Evolutionary conservation across 768 basidiomycete genomes (phyloP), one percentile per base, ranked within the genome.

Genomic region (Mycena kentingensis): DNA sequence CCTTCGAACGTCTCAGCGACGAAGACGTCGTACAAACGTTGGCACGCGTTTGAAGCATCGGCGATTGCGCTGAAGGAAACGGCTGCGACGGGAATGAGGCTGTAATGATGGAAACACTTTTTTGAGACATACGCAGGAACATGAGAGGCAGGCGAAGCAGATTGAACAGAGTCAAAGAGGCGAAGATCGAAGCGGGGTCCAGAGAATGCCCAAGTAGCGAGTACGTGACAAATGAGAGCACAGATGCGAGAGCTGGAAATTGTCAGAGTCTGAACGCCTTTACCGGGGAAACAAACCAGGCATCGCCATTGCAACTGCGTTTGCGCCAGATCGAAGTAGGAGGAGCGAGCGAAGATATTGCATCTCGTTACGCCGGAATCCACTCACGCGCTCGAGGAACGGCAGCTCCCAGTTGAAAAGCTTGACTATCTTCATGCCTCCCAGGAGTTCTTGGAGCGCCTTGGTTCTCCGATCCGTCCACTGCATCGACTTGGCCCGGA

Each of bases 381-480:
- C 80, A 26, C 79, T 77, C 24, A 97, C 79, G 38, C 87, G 82
- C 15, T 82, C 73, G 21, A 96, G 76, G 68, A 92, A 95, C 0
- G 94, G 90, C 2, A 69, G 62, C 63, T 93, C 91, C 91, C 91
- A 94, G 5, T 88, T 85, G 68, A 95, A 95, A 67, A 87, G 86
- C 68, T 97, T 97, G 77, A 97, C 89, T 55, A 96, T 81, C 58
- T 90, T 87, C 83, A 97, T 94, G 1, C 90, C 90, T 13, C 86
- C 84, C 0, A 97, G 71, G 1, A 98, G 77, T 65, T 98, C 95
- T 66, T 95, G 93, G 11, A 97, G 78, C 4, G 94, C 71, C 63
- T 92, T 93, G 13, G 89, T 88, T 10, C 95, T 83, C 65, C 88
- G 90, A 64, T 98, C 95, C 5, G 88, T 97, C 88, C 88, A 96